Evolutionary conservation across 2,329 filamentous ascomycete species (phyloP).

Genomic region (Helotiales sp.): DNA sequence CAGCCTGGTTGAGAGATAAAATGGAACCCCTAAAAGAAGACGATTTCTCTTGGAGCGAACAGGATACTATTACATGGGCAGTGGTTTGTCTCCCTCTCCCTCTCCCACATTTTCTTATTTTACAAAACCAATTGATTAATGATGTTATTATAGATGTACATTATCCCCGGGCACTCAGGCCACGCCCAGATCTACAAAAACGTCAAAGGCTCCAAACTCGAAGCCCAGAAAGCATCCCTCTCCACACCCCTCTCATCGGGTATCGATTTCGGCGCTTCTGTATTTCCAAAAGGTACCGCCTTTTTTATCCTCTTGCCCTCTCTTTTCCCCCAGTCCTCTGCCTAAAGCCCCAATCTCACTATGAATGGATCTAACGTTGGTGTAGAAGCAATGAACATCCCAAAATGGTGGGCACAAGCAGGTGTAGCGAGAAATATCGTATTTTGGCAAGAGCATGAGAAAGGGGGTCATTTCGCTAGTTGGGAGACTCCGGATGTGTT

Average conservation of each 20-base stretch:
- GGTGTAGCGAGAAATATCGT: constrained; percentile 57
- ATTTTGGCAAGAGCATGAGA: constrained; percentile 44
- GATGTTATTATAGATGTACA: constrained; percentile 21
- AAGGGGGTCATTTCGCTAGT: constrained; percentile 54
- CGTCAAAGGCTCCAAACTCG: constrained; percentile 14
- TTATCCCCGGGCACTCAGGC: constrained; percentile 23
- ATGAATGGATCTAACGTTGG: background rate
- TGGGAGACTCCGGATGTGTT: constrained; percentile 55
- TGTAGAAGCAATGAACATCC: constrained; percentile 21
- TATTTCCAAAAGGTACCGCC: constrained; percentile 29
- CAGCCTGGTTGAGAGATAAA: constrained; percentile 29
- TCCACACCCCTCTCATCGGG: constrained; percentile 4
- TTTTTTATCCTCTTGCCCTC: background rate
- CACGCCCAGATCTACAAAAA: constrained; percentile 25
- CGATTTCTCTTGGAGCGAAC: constrained; percentile 68
- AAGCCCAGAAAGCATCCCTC: background rate
- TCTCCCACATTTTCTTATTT: too few species aligned
- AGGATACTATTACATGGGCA: constrained; percentile 71
- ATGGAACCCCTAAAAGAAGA: constrained; percentile 37
- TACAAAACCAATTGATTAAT: too few species aligned
- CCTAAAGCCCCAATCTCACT: too few species aligned
- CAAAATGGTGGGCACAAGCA: constrained; percentile 51
- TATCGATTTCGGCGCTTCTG: constrained; percentile 26
- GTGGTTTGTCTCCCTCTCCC: constrained; percentile 21
- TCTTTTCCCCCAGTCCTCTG: background rate